phyloP scores from a whole-genome alignment of 148 eudicot species.

The Vaccinium myrtillus region DNA sequence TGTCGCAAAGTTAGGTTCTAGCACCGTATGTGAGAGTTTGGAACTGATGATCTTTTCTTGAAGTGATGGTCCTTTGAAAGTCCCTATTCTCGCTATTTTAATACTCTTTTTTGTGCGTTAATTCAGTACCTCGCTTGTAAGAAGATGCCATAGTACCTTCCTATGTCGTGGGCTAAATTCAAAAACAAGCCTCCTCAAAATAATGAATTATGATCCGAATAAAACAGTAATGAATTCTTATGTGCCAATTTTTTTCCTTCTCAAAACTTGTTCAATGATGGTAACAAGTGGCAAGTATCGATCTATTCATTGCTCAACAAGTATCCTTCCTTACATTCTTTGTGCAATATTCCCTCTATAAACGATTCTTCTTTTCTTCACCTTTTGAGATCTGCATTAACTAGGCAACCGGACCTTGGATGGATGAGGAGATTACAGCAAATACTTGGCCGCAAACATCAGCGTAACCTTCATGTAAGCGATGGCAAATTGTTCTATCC shows the following conservation, averaged over 20 bases:
- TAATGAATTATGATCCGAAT: neutral
- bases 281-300: conserved; percentile 5
- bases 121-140: neutral
- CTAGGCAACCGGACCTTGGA: conserved; percentile 94
- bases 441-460: conserved; percentile 95
- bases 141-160: no score
- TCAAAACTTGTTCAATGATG: neutral
- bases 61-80: no score
- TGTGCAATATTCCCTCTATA: neutral
- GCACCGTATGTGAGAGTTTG: neutral
- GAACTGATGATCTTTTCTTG: neutral
- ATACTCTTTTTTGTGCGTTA: neutral
- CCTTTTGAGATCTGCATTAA: conserved; percentile 14
- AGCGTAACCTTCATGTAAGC: conserved; percentile 89
- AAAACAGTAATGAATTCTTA: neutral
- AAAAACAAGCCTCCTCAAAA: neutral
- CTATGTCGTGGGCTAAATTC: neutral
- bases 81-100: neutral
- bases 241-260: neutral
- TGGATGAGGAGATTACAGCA: conserved; percentile 93
- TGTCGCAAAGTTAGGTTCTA: neutral
- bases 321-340: neutral
- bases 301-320: neutral
- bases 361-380: neutral
- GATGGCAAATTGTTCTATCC: neutral